Conservation (phyloP, 768 basidiomycete species). For the Tubosaeta sp. region DNA sequence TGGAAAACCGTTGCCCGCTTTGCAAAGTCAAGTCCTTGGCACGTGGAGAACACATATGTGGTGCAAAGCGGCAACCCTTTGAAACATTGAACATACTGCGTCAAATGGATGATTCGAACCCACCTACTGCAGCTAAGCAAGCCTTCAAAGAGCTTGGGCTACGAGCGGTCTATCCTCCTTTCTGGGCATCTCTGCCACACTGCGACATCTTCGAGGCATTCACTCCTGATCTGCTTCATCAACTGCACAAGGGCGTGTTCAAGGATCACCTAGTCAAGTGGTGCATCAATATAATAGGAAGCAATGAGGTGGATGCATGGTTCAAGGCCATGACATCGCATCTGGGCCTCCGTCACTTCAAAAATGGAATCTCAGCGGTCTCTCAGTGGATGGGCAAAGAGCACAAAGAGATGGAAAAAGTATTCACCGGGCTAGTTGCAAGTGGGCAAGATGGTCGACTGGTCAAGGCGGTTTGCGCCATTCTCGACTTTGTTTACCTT, state of each 20-base stretch:
- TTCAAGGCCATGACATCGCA: not conserved
- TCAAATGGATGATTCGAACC: too few relatives aligned
- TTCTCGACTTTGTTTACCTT: too few relatives aligned
- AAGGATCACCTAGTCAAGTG: conserved; percentile 3
- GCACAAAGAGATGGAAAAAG: not conserved
- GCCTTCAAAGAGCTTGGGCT: too few relatives aligned
- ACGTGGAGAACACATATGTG: too few relatives aligned
- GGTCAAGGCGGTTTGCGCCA: too few relatives aligned
- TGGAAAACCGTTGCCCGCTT: too few relatives aligned
- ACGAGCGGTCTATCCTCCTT: not conserved
- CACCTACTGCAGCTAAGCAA: too few relatives aligned
- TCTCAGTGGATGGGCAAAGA: not conserved
- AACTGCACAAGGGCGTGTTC: not conserved
- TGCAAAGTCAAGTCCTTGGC: too few relatives aligned
- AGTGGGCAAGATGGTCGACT: not conserved
- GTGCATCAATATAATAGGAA: not conserved
- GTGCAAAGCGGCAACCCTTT: too few relatives aligned
- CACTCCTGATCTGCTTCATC: not conserved
- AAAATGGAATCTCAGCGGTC: not conserved
- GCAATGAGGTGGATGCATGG: not conserved
- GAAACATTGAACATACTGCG: too few relatives aligned
- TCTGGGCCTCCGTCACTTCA: not conserved
- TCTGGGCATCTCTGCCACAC: not conserved
- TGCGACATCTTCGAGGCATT: not conserved
- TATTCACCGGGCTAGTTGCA: not conserved